Evolutionary conservation across 2,329 filamentous ascomycete species (phyloP).

Genomic region (Cladobotryum protrusum): DNA sequence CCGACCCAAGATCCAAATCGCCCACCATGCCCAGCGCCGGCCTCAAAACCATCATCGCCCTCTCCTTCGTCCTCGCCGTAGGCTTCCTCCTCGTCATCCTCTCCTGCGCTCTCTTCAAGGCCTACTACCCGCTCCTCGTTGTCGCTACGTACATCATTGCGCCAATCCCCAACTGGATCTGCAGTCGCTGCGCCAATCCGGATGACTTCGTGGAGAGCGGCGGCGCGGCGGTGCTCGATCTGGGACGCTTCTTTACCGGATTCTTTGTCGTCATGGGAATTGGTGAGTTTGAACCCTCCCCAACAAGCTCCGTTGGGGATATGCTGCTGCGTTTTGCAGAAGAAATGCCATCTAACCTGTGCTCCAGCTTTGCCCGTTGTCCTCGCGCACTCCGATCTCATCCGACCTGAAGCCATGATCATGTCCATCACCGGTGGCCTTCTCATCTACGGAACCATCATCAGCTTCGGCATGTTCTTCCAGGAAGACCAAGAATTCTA

Average conservation of each 20-base stretch:
- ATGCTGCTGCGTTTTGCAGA: neutral
- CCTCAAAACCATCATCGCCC: constrained; percentile 97
- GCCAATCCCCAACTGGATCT: constrained; percentile 95
- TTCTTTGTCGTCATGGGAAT: constrained; percentile 97
- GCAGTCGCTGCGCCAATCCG: constrained; percentile 76
- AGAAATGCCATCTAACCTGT: constrained; percentile 2
- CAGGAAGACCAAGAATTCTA: constrained; percentile 95
- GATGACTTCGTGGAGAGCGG: constrained; percentile 92
- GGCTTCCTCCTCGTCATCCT: constrained; percentile 99
- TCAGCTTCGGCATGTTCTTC: constrained; percentile 98
- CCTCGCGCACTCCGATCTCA: constrained; percentile 80
- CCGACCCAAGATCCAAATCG: neutral
- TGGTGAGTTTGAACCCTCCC: constrained; percentile 53
- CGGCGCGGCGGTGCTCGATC: constrained; percentile 79
- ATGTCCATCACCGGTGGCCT: constrained; percentile 93
- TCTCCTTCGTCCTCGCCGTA: constrained; percentile 97
- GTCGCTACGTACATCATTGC: constrained; percentile 93
- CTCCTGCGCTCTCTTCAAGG: constrained; percentile 88
- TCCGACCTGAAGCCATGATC: constrained; percentile 76
- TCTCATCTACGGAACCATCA: constrained; percentile 95
- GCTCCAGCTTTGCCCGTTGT: constrained; percentile 72
- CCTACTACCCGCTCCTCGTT: constrained; percentile 91
- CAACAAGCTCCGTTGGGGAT: neutral
- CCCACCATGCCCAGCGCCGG: constrained; percentile 67
- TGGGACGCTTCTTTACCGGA: constrained; percentile 89